These are phyloP conservation scores for Gynostemma pentaphyllum DNA, from an alignment of 306 rosid genomes.

Conservation along the genomic window DNA sequence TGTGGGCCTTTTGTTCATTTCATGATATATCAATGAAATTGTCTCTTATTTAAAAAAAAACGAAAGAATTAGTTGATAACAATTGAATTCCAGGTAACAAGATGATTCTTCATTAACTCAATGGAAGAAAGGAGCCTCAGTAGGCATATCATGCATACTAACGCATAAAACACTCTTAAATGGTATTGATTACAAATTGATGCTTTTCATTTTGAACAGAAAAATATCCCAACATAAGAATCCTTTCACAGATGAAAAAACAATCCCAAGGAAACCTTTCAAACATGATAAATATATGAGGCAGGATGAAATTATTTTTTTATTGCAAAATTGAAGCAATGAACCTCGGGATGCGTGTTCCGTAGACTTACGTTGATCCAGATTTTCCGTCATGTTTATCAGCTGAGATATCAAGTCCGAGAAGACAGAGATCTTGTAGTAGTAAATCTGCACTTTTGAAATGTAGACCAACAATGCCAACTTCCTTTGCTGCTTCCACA, in stretches of 20 bases:
- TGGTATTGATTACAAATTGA: not conserved
- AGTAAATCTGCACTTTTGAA: conserved; percentile 46
- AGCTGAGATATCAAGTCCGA: conserved; percentile 42
- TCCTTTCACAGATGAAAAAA: not conserved
- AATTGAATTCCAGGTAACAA: no score
- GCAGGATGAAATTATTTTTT: not conserved
- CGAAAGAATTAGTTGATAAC: no score
- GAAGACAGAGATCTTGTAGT: conserved; percentile 36
- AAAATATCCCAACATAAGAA: not conserved
- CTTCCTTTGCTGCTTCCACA: conserved; percentile 68
- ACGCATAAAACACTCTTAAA: not conserved
- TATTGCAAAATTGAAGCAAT: not conserved
- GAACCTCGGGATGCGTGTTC: not conserved
- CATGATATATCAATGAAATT: no score
- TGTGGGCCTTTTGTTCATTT: no score
- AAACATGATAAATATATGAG: not conserved
- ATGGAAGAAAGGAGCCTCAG: no score
- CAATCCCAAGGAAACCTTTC: not conserved
- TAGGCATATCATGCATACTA: no score
- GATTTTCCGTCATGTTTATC: conserved; percentile 11
- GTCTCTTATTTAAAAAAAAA: no score
- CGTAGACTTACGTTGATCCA: not conserved
- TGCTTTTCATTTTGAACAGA: not conserved
- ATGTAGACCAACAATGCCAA: conserved; percentile 64
- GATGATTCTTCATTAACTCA: no score